Base-by-base conservation (phyloP, 2,329 filamentous ascomycete genomes). In the Beauveria sp. region DNA sequence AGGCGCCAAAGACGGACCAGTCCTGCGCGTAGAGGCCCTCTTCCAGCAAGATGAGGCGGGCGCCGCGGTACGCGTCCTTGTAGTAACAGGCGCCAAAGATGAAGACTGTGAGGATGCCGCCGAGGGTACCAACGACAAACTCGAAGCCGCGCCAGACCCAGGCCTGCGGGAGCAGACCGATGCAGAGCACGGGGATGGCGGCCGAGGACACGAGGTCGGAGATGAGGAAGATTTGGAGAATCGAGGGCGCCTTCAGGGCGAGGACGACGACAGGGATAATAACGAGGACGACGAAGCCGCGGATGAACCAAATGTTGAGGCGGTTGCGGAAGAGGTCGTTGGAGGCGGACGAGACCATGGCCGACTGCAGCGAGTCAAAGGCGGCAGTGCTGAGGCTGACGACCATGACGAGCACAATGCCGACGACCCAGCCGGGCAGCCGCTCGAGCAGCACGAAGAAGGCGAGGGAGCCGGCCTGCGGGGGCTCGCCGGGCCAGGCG, bases 241-340 rank as follows among this genome's bases (percentile, higher is more conserved):
- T 87, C 55, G 84, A 86, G 1, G 89, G 88, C 8, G 86, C 85
- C 70, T 86, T 87, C 60, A 93, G 79, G 12, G 90, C 90, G 52
- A 93, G 80, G 28, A 90, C 83, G 14, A 92, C 82, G 56, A 87
- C 83, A 2, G 90, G 90, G 64, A 92, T 76, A 69, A 92, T 92
- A 72, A 92, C 68, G 18, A 89, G 70, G 1, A 93, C 83, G 28
- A 94, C 89, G 46, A 79, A 79, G 20, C 70, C 79, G 52, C 90
- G 87, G 66, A 93, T 88, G 72, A 79, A 83, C 84, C 89, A 90
- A 65, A 92, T 83, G 68, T 86, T 87, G 61, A 94, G 83, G 63
- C 82, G 84, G 79, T 94, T 94, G 67, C 90, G 86, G 81, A 93
- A 93, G 16, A 94, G 75, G 70, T 94, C 90, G 76, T 93, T 93